These are phyloP conservation scores for Jatropha podagrica DNA, from an alignment of 441 rosid genomes.

Conservation along the genomic window DNA sequence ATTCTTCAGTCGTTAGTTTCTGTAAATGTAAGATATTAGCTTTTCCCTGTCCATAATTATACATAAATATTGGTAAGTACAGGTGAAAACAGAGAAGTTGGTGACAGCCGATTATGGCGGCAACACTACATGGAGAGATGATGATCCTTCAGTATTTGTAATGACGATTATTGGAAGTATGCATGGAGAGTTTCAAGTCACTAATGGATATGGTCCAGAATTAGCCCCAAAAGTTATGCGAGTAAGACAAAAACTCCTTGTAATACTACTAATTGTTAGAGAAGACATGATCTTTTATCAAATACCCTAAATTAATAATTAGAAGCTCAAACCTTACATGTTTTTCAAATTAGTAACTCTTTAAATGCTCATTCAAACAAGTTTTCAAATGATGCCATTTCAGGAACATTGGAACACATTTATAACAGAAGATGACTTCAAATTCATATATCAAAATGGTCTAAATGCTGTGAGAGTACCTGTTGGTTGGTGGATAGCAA, in stretches of 20 bases:
- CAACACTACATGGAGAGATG: slow-evolving; percentile 40
- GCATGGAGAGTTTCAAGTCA: slow-evolving; percentile 58
- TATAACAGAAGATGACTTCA: slow-evolving; percentile 56
- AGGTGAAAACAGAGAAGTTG: slow-evolving; percentile 45
- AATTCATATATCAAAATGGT: slow-evolving; percentile 45
- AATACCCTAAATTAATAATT: too few species aligned
- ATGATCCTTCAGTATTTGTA: slow-evolving; percentile 50
- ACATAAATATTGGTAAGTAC: slow-evolving; percentile 1
- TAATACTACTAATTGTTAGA: too few species aligned
- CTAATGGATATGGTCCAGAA: slow-evolving; percentile 53
- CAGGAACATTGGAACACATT: slow-evolving; percentile 60
- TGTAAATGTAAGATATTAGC: too few species aligned
- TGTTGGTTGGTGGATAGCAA: slow-evolving; percentile 71
- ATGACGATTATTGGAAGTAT: slow-evolving; percentile 20
- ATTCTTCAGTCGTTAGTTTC: too few species aligned
- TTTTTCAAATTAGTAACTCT: too few species aligned
- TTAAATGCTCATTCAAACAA: too few species aligned
- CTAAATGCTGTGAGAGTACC: slow-evolving; percentile 55
- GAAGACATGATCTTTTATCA: too few species aligned
- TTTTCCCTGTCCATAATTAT: too few species aligned
- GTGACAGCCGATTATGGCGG: slow-evolving; percentile 47
- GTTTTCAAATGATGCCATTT: not conserved
- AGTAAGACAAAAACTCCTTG: slow-evolving; percentile 26
- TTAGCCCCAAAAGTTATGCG: slow-evolving; percentile 46
- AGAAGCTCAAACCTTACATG: not conserved